These are phyloP conservation scores for Aspergillus sergii DNA, from an alignment of 2,329 filamentous ascomycete genomes.

Conservation along the genomic window DNA sequence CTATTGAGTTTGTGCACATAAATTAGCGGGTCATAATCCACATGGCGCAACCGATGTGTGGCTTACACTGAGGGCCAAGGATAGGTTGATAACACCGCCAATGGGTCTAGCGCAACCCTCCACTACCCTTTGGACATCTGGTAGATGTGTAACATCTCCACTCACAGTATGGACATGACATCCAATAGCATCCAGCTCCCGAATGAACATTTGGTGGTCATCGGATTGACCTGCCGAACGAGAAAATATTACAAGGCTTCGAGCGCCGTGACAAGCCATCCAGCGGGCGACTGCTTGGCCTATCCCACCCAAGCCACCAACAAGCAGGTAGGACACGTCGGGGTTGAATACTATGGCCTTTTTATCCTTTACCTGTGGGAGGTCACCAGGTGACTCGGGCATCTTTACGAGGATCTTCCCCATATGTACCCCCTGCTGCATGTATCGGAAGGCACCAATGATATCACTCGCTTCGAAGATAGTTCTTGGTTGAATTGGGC, in stretches of 20 bases:
- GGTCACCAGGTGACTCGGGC: not conserved
- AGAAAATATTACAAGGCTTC: conserved; percentile 11
- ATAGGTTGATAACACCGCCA: conserved; percentile 20
- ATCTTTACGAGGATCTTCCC: not conserved
- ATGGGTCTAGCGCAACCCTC: not conserved
- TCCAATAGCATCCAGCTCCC: conserved; percentile 7
- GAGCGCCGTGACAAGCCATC: conserved; percentile 19
- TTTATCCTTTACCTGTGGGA: too few species aligned
- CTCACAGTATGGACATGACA: conserved; percentile 5
- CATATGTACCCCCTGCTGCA: not conserved
- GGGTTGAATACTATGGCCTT: too few species aligned
- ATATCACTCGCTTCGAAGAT: not conserved
- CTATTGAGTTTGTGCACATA: not conserved
- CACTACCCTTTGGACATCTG: conserved; percentile 10
- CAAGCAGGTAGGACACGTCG: too few species aligned
- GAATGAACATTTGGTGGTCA: conserved; percentile 5
- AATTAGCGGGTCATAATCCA: not conserved
- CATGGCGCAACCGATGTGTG: not conserved
- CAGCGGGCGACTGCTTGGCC: not conserved
- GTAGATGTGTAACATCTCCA: conserved; percentile 10
- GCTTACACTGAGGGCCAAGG: not conserved
- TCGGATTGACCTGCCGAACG: conserved; percentile 5
- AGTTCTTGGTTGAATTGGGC: not conserved
- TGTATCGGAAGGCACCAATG: not conserved
- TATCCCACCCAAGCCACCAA: too few species aligned